Conservation (phyloP, 352 stramenopile genomes). For the Phytophthora sansomeana region DNA sequence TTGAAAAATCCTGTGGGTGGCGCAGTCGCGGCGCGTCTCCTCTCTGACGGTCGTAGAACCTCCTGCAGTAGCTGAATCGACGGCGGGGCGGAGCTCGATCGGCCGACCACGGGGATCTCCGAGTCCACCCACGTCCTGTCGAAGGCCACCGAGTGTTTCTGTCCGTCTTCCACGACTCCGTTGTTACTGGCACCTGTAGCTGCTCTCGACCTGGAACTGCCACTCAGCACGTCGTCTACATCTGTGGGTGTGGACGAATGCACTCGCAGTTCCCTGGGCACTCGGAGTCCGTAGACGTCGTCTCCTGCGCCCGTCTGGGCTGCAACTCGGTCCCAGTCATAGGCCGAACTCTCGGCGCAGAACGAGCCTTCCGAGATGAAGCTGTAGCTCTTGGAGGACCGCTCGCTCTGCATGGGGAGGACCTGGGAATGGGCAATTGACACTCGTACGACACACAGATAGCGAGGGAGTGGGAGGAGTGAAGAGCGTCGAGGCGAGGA, state of each 20-base stretch:
- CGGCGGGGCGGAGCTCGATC: conserved; percentile 67
- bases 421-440: too few species aligned
- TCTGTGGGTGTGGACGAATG: conserved; percentile 39
- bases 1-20: conserved; percentile 69
- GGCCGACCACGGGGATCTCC: conserved; percentile 62
- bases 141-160: conserved; percentile 69
- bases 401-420: conserved; percentile 35
- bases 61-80: conserved; percentile 77
- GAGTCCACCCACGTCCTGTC: conserved; percentile 53
- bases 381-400: conserved; percentile 70
- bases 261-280: conserved; percentile 31
- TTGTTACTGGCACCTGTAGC: conserved; percentile 22
- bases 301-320: conserved; percentile 25
- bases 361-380: conserved; percentile 89
- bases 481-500: too few species aligned
- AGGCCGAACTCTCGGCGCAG: conserved; percentile 37
- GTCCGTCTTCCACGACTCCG: conserved; percentile 13
- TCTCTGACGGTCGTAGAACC: conserved; percentile 39
- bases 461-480: conserved; percentile 14
- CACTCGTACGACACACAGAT: background rate
- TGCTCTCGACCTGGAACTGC: conserved; percentile 19
- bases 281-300: conserved; percentile 30
- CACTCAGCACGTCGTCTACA: conserved; percentile 29
- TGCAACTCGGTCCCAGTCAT: conserved; percentile 54
- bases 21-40: conserved; percentile 57